Conservation (phyloP, 441 rosid species). For the Syzygium syzygioides region DNA sequence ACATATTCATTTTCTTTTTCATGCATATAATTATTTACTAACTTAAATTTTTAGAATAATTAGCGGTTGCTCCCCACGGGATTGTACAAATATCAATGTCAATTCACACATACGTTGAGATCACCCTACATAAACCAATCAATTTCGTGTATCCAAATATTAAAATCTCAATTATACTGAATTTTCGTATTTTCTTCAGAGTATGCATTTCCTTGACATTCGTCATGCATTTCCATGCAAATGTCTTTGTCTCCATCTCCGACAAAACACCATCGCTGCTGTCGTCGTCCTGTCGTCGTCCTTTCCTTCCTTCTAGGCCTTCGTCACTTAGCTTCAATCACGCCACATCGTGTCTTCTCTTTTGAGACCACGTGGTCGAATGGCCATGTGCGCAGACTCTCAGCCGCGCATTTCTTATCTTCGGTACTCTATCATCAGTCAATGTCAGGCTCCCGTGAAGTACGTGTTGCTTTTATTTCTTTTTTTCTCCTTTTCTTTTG, state of each 20-base stretch:
- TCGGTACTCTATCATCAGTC: not conserved
- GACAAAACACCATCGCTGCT: not conserved
- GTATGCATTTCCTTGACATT: no score
- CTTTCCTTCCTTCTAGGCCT: no score
- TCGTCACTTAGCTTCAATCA: not conserved
- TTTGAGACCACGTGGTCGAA: not conserved
- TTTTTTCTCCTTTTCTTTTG: not conserved
- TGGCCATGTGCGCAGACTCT: not conserved
- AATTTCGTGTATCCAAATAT: not conserved
- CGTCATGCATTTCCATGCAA: not conserved
- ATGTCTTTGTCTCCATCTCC: not conserved
- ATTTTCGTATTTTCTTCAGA: not conserved
- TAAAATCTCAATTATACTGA: not conserved
- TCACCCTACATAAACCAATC: not conserved
- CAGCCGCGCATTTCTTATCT: not conserved
- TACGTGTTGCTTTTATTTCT: not conserved
- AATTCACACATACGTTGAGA: not conserved
- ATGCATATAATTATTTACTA: no score
- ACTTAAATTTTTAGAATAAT: no score
- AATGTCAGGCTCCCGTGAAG: not conserved
- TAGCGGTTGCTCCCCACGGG: accelerated
- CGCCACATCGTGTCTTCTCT: not conserved
- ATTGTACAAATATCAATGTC: not conserved
- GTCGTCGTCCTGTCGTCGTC: not conserved
- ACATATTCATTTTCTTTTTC: no score